Conservation (phyloP, 495 filamentous ascomycete genomes). For the Hypoxylon fuscum region DNA sequence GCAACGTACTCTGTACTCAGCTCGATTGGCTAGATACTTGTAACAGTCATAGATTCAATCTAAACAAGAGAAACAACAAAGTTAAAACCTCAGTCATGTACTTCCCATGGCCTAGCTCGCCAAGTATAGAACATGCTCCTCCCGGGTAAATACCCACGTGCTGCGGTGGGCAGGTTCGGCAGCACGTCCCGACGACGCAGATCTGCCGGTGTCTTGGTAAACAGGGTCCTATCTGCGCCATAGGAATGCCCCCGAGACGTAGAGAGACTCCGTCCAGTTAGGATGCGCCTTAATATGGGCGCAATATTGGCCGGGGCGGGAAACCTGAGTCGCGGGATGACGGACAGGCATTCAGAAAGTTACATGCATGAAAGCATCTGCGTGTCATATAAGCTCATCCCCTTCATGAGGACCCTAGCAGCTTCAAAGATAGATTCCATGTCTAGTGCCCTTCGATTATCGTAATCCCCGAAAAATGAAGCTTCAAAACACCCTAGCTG, state of each 20-base stretch:
- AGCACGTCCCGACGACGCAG: constrained; percentile 15
- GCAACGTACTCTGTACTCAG: too few species aligned
- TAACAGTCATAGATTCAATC: too few species aligned
- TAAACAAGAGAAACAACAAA: too few species aligned
- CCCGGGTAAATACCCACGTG: constrained; percentile 6
- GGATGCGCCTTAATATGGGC: background rate
- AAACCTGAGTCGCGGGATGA: background rate
- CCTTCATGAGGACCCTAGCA: background rate
- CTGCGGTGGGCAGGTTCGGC: background rate
- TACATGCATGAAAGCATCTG: background rate
- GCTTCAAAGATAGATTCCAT: too few species aligned
- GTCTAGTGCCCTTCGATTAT: too few species aligned
- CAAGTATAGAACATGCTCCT: background rate
- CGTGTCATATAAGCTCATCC: background rate
- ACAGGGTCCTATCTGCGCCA: background rate
- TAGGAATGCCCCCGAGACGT: background rate
- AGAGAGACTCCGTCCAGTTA: background rate
- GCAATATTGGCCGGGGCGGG: constrained; percentile 1
- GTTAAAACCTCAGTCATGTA: too few species aligned
- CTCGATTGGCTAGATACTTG: too few species aligned
- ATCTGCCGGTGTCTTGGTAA: constrained; percentile 6
- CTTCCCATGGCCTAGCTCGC: background rate
- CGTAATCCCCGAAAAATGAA: constrained; percentile 6
- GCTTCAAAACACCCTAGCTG: constrained; percentile 2
- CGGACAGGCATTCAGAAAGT: background rate